A percentile compares a stretch with the other conserved stretches of the same genome.
Conservation (phyloP, 352 stramenopile genomes). For the Phytophthora capsici region DNA sequence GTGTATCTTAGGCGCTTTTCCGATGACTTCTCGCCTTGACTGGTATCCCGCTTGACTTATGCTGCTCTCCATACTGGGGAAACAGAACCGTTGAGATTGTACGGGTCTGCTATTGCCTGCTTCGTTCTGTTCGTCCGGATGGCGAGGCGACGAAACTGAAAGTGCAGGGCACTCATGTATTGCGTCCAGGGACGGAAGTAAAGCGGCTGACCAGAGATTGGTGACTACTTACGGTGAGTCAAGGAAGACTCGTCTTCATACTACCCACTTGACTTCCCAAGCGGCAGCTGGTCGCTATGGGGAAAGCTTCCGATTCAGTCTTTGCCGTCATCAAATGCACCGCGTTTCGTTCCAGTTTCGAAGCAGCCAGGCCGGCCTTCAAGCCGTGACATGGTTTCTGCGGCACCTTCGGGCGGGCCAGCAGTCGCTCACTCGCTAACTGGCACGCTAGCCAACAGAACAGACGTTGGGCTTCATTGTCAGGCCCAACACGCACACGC, state of each 20-base stretch:
- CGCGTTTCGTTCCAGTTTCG: slow-evolving; percentile 33
- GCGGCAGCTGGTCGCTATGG: slow-evolving; percentile 13
- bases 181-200: slow-evolving; percentile 14
- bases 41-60: slow-evolving; percentile 21
- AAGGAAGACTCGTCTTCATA: slow-evolving; percentile 4
- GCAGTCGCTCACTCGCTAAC: slow-evolving; percentile 28
- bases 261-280: slow-evolving; percentile 25
- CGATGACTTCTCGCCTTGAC: no score
- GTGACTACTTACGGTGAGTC: slow-evolving; percentile 20
- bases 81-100: slow-evolving; percentile 7
- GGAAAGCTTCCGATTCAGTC: background rate
- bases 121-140: slow-evolving; percentile 20
- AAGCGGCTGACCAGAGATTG: slow-evolving; percentile 9
- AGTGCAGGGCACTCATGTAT: slow-evolving; percentile 24
- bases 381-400: slow-evolving; percentile 19
- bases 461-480: slow-evolving; percentile 18
- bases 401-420: slow-evolving; percentile 17
- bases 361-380: slow-evolving; percentile 10
- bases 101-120: slow-evolving; percentile 5
- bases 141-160: slow-evolving; percentile 25
- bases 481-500: slow-evolving; percentile 1
- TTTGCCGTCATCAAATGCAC: slow-evolving; percentile 20
- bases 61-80: slow-evolving; percentile 19
- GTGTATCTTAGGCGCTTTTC: background rate
- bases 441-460: background rate